Conservation (phyloP, 2,329 filamentous ascomycete genomes). For the Penicillium sp. region DNA sequence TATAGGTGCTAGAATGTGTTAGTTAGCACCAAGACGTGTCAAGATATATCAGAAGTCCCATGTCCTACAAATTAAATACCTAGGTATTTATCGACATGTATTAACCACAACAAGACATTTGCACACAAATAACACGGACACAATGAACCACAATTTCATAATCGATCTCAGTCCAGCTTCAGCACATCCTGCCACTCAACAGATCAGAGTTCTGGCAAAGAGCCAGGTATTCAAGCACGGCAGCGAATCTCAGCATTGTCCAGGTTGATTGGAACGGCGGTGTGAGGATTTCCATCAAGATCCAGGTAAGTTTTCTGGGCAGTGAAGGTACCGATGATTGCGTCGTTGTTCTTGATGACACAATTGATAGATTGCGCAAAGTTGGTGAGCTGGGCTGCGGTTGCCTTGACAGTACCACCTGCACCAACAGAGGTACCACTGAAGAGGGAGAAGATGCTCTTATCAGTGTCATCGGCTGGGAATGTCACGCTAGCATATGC, state of each 20-base stretch:
- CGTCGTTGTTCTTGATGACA: constrained; percentile 8
- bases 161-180: background rate
- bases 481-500: constrained; percentile 5
- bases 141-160: background rate
- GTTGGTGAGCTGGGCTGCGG: constrained; percentile 8
- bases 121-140: background rate
- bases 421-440: constrained; percentile 8
- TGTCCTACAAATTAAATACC: background rate
- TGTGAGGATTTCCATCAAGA: constrained; percentile 7
- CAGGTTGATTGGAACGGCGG: constrained; percentile 6
- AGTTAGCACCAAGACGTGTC: too few relatives aligned
- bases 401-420: constrained; percentile 8
- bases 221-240: background rate
- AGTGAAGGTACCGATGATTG: constrained; percentile 3
- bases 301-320: constrained; percentile 7
- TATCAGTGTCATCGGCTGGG: constrained; percentile 5
- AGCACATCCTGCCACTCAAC: too few relatives aligned
- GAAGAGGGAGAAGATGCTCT: constrained; percentile 4
- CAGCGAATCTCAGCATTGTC: constrained; percentile 6
- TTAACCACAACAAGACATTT: too few relatives aligned
- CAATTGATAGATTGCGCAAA: constrained; percentile 8
- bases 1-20: background rate
- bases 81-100: background rate
- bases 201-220: too few relatives aligned
- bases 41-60: background rate